Evolutionary conservation across 169 alveolate genomes (phyloP), one percentile per base, ranked within the genome.

Genomic region (Prorocentrum cordatum): DNA sequence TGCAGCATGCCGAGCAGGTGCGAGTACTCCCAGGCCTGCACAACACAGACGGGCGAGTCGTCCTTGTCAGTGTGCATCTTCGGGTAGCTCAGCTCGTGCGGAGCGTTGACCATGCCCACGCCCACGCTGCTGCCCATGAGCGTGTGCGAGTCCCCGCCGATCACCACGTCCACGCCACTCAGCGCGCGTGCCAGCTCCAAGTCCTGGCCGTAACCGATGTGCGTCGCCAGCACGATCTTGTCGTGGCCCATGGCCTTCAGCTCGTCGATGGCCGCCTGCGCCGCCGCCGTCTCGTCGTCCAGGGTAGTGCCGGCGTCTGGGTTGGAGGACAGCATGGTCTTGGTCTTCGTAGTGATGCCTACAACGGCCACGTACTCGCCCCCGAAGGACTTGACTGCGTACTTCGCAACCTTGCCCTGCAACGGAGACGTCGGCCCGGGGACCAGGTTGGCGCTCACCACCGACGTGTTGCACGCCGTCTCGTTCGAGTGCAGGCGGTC

Each of bases 21-120:
- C 54, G 18, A 32, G 54, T 67, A 67, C 50, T 67, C 77, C 77
- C 77, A 67, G 20, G 77, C 77, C 77, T 67, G 58, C 31, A 26
- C 77, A 1, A 67, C 27, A 22, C 45, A 61, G 26, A 61, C 38
- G 36, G 20, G 2, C 71, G 22, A 24, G 35, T 35, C 71, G 20
- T 26, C 71, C 10, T 14, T 45, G 20, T 45, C 58, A 14, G 20
- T 0, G 0, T 45, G 58, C 20, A 45, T 16, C 12, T 16, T n/a
- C 29, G 32, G n/a, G 22, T 10, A 47, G 73, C 31, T 64, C 35
- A 47, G 31, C 73, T 32, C 73, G 22, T 47, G n/a, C 50, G 50
- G 35, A 39, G 3, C 24, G 29, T 39, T 64, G 73, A 39, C 66
- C 35, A 31, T 20, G 3, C n/a, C 62, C n/a, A 20, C n/a, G 71